Conservation (phyloP, 2,329 filamentous ascomycete genomes). For the Lachnellula suecica region DNA sequence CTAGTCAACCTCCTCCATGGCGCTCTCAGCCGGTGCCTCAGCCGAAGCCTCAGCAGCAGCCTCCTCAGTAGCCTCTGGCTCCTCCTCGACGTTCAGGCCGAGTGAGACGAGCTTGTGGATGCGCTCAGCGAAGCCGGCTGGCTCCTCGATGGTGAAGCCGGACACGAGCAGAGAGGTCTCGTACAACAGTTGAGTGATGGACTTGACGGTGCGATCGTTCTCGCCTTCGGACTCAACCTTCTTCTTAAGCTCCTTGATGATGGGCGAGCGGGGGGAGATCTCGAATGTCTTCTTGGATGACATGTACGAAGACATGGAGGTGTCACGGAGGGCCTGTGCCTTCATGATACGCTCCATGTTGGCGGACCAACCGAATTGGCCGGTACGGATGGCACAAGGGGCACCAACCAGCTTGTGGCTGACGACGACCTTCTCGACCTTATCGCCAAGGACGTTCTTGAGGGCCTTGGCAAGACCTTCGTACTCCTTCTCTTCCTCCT, state of each 20-base stretch:
- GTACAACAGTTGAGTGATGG: constrained; percentile 96
- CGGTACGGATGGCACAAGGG: constrained; percentile 97
- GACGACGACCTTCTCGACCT: constrained; percentile 99
- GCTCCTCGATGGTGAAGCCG: constrained; percentile 99
- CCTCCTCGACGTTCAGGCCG: constrained; percentile 95
- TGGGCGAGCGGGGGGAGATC: constrained; percentile 97
- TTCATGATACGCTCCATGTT: constrained; percentile 99
- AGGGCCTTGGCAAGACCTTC: constrained; percentile 92
- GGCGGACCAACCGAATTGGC: constrained; percentile 99
- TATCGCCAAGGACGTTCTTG: constrained; percentile 99
- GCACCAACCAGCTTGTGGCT: constrained; percentile 94
- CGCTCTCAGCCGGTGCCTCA: constrained; percentile 66
- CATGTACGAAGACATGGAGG: constrained; percentile 99
- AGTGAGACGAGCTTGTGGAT: constrained; percentile 99
- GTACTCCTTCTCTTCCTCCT: constrained; percentile 97
- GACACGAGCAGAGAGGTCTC: constrained; percentile 98
- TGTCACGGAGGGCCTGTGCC: constrained; percentile 99
- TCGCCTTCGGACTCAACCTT: constrained; percentile 98
- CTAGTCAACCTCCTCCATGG: constrained; percentile 99
- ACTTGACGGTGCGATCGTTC: constrained; percentile 99
- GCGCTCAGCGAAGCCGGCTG: constrained; percentile 94
- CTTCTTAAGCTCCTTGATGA: constrained; percentile 98
- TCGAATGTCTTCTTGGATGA: constrained; percentile 99
- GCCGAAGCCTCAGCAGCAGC: constrained; percentile 56
- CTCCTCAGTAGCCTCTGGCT: constrained; percentile 69